phyloP scores from a whole-genome alignment of 208 protist species.

The Leishmania arabica region DNA sequence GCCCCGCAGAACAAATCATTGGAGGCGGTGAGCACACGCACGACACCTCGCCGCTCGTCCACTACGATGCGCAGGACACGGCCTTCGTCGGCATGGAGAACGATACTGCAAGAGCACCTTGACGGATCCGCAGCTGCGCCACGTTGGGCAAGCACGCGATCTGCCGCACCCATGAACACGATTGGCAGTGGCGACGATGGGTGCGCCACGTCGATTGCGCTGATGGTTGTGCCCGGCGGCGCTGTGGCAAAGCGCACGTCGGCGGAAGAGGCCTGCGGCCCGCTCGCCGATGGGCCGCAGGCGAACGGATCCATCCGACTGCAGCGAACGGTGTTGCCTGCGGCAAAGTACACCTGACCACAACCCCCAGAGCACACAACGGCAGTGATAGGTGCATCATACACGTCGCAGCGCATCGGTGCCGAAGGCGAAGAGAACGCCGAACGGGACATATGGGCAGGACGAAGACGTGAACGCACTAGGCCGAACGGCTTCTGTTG shows the following conservation, averaged over 20 bases:
- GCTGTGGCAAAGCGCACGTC: conserved; percentile 1
- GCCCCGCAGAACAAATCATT: conserved; percentile 16
- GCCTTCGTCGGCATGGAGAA: conserved; percentile 15
- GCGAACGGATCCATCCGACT: neutral
- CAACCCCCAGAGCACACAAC: conserved; percentile 11
- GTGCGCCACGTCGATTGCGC: neutral
- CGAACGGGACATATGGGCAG: neutral
- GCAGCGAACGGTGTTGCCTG: conserved; percentile 41
- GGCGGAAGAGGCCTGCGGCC: neutral
- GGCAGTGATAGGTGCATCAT: conserved; percentile 43
- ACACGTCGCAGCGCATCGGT: conserved; percentile 5
- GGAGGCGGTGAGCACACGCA: conserved; percentile 19
- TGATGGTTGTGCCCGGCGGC: conserved; percentile 20
- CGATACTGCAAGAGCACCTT: neutral
- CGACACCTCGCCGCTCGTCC: conserved; percentile 8
- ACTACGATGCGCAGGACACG: conserved; percentile 27
- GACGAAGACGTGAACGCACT: neutral
- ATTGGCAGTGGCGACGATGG: neutral
- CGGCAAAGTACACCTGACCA: conserved; percentile 35
- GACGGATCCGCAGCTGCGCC: neutral
- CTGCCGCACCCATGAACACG: conserved; percentile 26
- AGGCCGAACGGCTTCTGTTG: neutral
- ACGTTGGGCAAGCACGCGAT: conserved; percentile 15
- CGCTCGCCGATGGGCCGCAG: neutral
- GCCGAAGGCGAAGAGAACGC: neutral